Evolutionary conservation across 1,284 basidiomycete species (phyloP).

Genomic region (Apiotrichum montevideense): DNA sequence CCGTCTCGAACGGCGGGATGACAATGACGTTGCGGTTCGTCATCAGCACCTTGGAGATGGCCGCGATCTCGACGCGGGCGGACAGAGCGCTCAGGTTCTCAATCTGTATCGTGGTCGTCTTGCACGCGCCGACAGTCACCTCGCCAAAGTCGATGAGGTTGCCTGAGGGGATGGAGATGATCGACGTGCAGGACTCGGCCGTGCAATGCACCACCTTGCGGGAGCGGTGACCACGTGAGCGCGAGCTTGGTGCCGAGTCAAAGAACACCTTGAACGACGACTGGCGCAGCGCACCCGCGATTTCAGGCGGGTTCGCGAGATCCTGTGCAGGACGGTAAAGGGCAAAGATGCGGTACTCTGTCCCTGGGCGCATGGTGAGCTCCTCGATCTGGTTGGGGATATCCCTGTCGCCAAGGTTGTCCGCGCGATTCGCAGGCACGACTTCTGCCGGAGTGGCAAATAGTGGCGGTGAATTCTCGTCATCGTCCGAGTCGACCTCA

Average conservation of each 20-base stretch:
- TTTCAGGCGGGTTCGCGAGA: constrained; percentile 29
- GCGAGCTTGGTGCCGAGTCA: constrained; percentile 40
- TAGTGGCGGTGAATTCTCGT: constrained; percentile 27
- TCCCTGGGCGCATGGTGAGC: constrained; percentile 50
- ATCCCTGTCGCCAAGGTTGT: constrained; percentile 20
- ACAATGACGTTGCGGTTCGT: constrained; percentile 50
- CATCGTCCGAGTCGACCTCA: constrained; percentile 32
- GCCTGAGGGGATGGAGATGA: constrained; percentile 46
- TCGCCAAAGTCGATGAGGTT: constrained; percentile 49
- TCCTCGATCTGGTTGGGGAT: constrained; percentile 50
- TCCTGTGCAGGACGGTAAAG: constrained; percentile 47
- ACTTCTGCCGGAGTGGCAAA: constrained; percentile 5
- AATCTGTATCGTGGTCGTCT: constrained; percentile 46
- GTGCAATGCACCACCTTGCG: constrained; percentile 34
- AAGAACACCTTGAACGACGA: constrained; percentile 49
- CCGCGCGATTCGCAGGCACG: background rate
- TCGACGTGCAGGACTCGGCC: constrained; percentile 49
- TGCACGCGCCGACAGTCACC: constrained; percentile 50
- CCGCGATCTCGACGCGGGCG: constrained; percentile 50
- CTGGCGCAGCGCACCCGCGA: constrained; percentile 44
- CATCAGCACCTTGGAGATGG: constrained; percentile 51
- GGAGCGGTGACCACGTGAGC: constrained; percentile 11
- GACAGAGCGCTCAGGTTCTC: constrained; percentile 48
- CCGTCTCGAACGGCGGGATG: constrained; percentile 48
- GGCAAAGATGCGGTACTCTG: constrained; percentile 50